Conservation (phyloP, 202 grass and related monocot genomes). For the Panicum virgatum region DNA sequence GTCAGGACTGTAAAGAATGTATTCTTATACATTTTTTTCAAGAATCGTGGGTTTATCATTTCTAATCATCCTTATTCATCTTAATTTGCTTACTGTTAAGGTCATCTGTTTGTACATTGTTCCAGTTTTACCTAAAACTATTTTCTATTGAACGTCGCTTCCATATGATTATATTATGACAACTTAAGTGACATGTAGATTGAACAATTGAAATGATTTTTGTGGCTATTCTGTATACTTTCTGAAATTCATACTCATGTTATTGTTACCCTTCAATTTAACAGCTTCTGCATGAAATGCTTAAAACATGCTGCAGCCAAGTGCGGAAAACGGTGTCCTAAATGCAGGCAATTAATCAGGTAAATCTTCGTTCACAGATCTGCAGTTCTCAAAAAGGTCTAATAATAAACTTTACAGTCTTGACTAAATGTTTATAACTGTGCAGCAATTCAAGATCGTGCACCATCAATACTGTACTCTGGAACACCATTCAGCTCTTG, state of each 20-base stretch:
- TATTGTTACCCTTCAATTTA: neutral
- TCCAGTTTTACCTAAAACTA: neutral
- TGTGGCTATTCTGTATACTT: neutral
- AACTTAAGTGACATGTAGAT: neutral
- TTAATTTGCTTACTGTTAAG: neutral
- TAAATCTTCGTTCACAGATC: slow-evolving; percentile 8
- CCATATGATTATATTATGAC: neutral
- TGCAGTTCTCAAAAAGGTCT: neutral
- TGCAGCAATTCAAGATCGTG: slow-evolving; percentile 85
- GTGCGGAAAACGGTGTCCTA: slow-evolving; percentile 87
- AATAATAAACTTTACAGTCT: neutral
- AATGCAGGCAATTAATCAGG: slow-evolving; percentile 90
- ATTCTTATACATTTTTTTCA: neutral
- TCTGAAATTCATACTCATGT: slow-evolving; percentile 14
- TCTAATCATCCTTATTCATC: neutral
- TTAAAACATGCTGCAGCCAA: slow-evolving; percentile 70
- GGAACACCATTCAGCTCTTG: slow-evolving; percentile 93
- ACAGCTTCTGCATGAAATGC: slow-evolving; percentile 91
- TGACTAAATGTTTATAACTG: slow-evolving; percentile 23
- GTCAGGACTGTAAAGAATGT: neutral
- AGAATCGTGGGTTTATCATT: neutral
- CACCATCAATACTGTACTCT: slow-evolving; percentile 86
- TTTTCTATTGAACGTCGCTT: neutral
- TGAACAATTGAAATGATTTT: neutral
- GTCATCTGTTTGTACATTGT: neutral